Evolutionary conservation across 2,329 filamentous ascomycete species (phyloP).

Genomic region (Pseudovirgaria hyperparasitica): DNA sequence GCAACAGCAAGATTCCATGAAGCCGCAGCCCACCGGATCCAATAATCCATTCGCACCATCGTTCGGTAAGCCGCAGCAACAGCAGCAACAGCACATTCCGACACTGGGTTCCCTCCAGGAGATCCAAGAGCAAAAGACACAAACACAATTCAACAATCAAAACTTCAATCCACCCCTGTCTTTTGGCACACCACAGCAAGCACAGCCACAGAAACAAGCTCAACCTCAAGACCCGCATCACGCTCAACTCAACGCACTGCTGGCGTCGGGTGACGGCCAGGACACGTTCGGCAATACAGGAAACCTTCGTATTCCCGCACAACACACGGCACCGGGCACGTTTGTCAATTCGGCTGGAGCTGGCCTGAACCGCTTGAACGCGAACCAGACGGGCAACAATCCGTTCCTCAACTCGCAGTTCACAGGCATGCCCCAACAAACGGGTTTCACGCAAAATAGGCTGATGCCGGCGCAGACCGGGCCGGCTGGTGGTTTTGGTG

Average conservation of each 20-base stretch:
- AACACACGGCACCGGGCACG: slow-evolving; percentile 90
- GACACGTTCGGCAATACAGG: slow-evolving; percentile 98
- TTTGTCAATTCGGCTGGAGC: slow-evolving; percentile 93
- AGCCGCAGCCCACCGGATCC: slow-evolving; percentile 80
- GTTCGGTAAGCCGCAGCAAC: slow-evolving; percentile 46
- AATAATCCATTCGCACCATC: slow-evolving; percentile 91
- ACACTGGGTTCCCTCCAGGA: slow-evolving; percentile 67
- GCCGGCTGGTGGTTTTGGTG: slow-evolving; percentile 33
- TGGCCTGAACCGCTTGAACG: slow-evolving; percentile 60
- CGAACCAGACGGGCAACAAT: slow-evolving; percentile 62
- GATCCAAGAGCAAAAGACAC: slow-evolving; percentile 73
- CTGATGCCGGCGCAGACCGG: slow-evolving; percentile 39
- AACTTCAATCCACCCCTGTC: slow-evolving; percentile 35
- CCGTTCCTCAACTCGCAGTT: slow-evolving; percentile 80
- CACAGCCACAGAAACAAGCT: slow-evolving; percentile 25
- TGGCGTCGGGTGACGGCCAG: slow-evolving; percentile 79
- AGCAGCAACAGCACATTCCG: slow-evolving; percentile 48
- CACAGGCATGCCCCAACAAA: slow-evolving; percentile 49
- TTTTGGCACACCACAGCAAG: slow-evolving; percentile 26
- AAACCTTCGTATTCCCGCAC: slow-evolving; percentile 84
- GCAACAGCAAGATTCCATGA: slow-evolving; percentile 50
- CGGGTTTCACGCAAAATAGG: slow-evolving; percentile 18
- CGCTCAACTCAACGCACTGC: slow-evolving; percentile 71
- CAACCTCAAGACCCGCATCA: slow-evolving; percentile 43
- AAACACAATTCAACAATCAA: slow-evolving; percentile 47